Evolutionary conservation across 345 rosid genomes (phyloP).

Genomic region (Eucalyptus curtisii): DNA sequence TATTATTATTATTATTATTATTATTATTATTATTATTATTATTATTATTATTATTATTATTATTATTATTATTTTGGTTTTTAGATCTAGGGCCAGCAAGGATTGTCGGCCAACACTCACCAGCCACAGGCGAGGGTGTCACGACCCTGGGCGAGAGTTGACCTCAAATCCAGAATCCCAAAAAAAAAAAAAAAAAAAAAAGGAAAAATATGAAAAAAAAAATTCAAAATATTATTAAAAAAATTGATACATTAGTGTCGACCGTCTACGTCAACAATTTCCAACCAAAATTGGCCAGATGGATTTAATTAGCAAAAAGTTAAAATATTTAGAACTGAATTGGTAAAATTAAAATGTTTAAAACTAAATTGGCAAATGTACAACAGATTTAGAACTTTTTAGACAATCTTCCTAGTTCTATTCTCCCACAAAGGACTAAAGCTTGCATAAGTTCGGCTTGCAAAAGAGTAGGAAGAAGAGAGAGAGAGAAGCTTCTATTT

Average conservation of each 20-base stretch:
- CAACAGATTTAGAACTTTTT: no score
- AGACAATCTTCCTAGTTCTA: neutral
- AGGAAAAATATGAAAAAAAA: no score
- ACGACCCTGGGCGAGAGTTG: rapidly evolving
- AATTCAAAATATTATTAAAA: no score
- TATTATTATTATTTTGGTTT: no score
- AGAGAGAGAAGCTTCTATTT: neutral
- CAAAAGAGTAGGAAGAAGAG: neutral
- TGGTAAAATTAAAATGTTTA: no score
- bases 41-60: no score
- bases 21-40: no score
- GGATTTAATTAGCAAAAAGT: rapidly evolving
- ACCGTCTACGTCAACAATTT: rapidly evolving
- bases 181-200: no score
- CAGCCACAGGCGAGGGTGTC: rapidly evolving
- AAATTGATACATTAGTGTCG: rapidly evolving
- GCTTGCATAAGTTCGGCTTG: neutral
- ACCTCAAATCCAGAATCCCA: rapidly evolving
- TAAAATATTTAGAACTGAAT: rapidly evolving
- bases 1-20: no score
- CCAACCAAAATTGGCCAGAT: rapidly evolving
- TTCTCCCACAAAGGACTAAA: neutral
- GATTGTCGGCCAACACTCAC: rapidly evolving
- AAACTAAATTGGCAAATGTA: rapidly evolving
- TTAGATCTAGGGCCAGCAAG: rapidly evolving